These are phyloP conservation scores for Pichia sp. DNA, from an alignment of 1,139 yeast genomes.

Conservation along the genomic window DNA sequence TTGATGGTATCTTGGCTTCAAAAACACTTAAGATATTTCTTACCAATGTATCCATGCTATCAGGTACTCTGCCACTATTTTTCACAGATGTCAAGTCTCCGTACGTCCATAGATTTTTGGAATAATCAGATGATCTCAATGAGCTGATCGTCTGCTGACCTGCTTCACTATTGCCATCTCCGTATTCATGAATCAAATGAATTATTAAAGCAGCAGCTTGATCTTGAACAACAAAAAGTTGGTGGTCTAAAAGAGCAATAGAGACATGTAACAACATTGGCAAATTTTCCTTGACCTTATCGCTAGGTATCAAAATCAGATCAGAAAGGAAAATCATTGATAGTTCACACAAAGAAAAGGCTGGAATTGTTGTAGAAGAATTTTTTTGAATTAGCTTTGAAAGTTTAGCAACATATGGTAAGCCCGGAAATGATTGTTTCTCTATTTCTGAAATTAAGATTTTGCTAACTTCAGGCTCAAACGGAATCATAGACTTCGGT, in stretches of 20 bases:
- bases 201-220: conserved; percentile 76
- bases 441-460: conserved; percentile 20
- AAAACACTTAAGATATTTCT: conserved; percentile 61
- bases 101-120: conserved; percentile 68
- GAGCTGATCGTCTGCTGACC: conserved; percentile 50
- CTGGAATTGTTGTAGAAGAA: conserved; percentile 52
- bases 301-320: conserved; percentile 57
- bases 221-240: conserved; percentile 74
- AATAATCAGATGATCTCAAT: conserved; percentile 44
- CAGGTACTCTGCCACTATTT: conserved; percentile 82
- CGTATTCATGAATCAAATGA: conserved; percentile 63
- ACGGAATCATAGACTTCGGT: conserved; percentile 87
- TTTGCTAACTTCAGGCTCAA: conserved; percentile 19
- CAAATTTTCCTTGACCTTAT: conserved; percentile 51
- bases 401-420: conserved; percentile 76
- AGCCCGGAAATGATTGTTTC: conserved; percentile 22
- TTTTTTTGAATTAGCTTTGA: conserved; percentile 48
- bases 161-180: conserved; percentile 49
- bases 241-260: conserved; percentile 81
- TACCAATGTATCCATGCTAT: conserved; percentile 73
- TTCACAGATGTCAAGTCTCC: conserved; percentile 78
- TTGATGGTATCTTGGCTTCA: conserved; percentile 35
- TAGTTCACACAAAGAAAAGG: conserved; percentile 83
- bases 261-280: conserved; percentile 83
- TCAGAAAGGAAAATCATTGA: conserved; percentile 84